Evolutionary conservation across 805 yeast species (phyloP).

Genomic region (Phaffomyces thermotolerans): DNA sequence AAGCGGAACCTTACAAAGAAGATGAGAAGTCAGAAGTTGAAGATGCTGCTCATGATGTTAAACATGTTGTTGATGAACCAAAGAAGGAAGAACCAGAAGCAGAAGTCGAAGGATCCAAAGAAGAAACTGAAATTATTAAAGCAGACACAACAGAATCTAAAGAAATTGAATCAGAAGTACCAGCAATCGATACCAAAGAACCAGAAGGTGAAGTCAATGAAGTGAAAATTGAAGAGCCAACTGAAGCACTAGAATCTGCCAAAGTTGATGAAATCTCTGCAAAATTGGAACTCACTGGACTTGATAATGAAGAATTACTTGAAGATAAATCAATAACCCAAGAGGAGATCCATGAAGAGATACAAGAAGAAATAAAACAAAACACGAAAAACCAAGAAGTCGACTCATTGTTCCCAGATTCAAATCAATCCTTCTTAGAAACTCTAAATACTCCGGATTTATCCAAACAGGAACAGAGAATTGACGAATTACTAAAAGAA

Average conservation of each 20-base stretch:
- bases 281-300: background rate
- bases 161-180: constrained; percentile 1
- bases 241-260: background rate
- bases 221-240: background rate
- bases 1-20: background rate
- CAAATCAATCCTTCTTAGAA: constrained; percentile 24
- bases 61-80: background rate
- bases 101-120: constrained; percentile 2
- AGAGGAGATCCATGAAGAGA: background rate
- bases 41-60: background rate
- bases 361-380: background rate
- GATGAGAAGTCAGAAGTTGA: background rate
- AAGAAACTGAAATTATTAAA: background rate
- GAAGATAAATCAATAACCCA: background rate
- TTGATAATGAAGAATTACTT: constrained; percentile 6
- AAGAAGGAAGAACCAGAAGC: background rate
- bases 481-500: constrained; percentile 22
- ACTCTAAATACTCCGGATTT: constrained; percentile 13
- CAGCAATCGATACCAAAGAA: background rate
- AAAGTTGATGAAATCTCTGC: background rate
- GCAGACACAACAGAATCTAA: constrained; percentile 5
- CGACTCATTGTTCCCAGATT: constrained; percentile 12
- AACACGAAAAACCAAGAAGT: constrained; percentile 1
- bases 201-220: background rate
- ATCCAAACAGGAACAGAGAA: constrained; percentile 1